Evolutionary conservation across 805 yeast genomes (phyloP).

Genomic region (Cyberlindnera euphorbiae): DNA sequence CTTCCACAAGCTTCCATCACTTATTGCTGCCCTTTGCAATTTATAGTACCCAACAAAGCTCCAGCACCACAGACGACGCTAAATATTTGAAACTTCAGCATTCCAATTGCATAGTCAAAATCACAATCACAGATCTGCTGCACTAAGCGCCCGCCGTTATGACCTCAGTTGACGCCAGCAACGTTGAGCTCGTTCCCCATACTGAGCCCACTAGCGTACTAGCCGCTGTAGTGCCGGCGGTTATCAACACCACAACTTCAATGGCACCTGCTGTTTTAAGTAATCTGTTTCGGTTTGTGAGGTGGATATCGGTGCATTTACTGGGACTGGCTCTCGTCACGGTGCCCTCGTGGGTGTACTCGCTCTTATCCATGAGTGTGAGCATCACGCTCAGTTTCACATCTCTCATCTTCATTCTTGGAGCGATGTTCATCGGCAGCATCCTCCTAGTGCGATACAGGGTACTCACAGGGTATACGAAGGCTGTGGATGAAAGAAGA

Average conservation of each 20-base stretch:
- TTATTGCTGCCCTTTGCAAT: too few species aligned
- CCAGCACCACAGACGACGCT: too few species aligned
- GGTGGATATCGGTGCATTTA: constrained; percentile 8
- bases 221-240: not conserved
- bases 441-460: constrained; percentile 15
- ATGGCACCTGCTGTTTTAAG: constrained; percentile 1
- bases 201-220: too few species aligned
- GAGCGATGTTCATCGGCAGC: constrained; percentile 6
- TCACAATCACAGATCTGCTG: too few species aligned
- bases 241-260: constrained; percentile 1
- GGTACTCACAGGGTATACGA: constrained; percentile 15
- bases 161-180: too few species aligned
- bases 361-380: constrained; percentile 39
- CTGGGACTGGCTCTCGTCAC: constrained; percentile 15
- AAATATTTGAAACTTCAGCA: too few species aligned
- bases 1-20: too few species aligned
- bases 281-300: not conserved
- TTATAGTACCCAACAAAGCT: too few species aligned
- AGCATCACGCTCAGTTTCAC: constrained; percentile 17
- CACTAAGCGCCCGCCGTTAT: too few species aligned
- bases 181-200: too few species aligned
- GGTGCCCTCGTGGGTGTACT: constrained; percentile 27
- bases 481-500: constrained; percentile 33
- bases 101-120: too few species aligned
- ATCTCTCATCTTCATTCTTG: constrained; percentile 10